Evolutionary conservation across 768 basidiomycete species (phyloP), one percentile per base, ranked within the genome.

Genomic region (Collybia mongolica): DNA sequence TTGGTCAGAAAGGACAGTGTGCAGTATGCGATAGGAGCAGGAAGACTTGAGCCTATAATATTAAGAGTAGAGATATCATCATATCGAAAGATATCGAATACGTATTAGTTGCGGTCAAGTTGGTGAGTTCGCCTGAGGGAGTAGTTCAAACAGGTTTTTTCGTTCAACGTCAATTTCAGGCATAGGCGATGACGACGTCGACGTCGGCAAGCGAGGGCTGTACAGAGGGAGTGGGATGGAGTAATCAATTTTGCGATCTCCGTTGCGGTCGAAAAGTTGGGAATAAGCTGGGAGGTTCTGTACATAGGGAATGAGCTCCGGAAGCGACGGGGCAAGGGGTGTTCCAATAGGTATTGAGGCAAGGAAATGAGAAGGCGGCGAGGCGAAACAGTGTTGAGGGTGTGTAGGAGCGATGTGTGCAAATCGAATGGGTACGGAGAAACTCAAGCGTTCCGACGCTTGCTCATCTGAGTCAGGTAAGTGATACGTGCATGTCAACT

Each of bases 231-330:
- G 67, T 12, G 82, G 84, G n/a, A 62, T 54, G 26, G 77, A 80
- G 53, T 79, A 75, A 60, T 91, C 88, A 43, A 88, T 72, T 68
- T 82, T 87, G 48, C 76, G 76, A 46, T 90, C 84, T 15, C 91
- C 90, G 56, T 88, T 87, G 15, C 72, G 59, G 60, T 91, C 70
- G 68, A 84, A 93, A 17, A 93, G 72, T 55, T 90, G 88, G 5
- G 87, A 89, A 60, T 93, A 93, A 2, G 84, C 77, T 1, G 90
- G 91, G 17, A 90, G 79, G 22, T 56, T 65, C 8, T 57, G 44
- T 28, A 69, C 47, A 42, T 52, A 60, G 43, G 61, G 48, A 44
- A 53, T 51, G 40, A 60, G 46, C 39, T 53, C 54, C 17, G 59
- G 36, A 50, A 58, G 46, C 20, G 53, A 53, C 12, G 59, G 39